Evolutionary conservation across 257 asterid species (phyloP).

Genomic region (Solanum infundibuliforme): DNA sequence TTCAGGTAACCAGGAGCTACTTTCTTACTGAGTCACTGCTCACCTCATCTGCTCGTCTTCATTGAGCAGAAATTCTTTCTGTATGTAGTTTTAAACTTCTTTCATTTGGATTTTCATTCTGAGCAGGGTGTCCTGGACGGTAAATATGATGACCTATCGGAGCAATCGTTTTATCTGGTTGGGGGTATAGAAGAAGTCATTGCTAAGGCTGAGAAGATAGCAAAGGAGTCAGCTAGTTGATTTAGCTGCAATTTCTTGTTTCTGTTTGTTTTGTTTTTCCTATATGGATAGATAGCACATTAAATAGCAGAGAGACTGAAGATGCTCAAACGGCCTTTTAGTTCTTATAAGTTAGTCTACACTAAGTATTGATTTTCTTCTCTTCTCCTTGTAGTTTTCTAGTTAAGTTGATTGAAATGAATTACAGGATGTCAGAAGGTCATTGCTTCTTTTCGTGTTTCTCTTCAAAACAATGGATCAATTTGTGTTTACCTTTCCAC

Average conservation of each 20-base stretch:
- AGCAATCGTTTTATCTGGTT: slow-evolving; percentile 91
- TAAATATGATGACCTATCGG: slow-evolving; percentile 77
- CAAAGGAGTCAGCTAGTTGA: slow-evolving; percentile 41
- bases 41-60: neutral
- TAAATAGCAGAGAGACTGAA: neutral
- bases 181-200: slow-evolving; percentile 93
- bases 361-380: neutral
- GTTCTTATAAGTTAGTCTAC: neutral
- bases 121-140: slow-evolving; percentile 88
- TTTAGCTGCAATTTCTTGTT: neutral
- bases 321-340: neutral
- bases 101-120: slow-evolving; percentile 3
- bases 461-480: neutral
- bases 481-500: neutral
- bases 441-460: neutral
- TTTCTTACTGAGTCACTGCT: neutral
- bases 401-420: neutral
- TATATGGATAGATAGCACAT: neutral
- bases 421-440: neutral
- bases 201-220: slow-evolving; percentile 66
- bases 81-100: neutral
- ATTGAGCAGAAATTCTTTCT: neutral
- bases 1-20: slow-evolving; percentile 8
- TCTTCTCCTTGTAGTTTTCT: neutral
- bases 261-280: neutral